Evolutionary conservation across 1,284 basidiomycete genomes (phyloP), one percentile per base, ranked within the genome.

Genomic region (Grifola frondosa): DNA sequence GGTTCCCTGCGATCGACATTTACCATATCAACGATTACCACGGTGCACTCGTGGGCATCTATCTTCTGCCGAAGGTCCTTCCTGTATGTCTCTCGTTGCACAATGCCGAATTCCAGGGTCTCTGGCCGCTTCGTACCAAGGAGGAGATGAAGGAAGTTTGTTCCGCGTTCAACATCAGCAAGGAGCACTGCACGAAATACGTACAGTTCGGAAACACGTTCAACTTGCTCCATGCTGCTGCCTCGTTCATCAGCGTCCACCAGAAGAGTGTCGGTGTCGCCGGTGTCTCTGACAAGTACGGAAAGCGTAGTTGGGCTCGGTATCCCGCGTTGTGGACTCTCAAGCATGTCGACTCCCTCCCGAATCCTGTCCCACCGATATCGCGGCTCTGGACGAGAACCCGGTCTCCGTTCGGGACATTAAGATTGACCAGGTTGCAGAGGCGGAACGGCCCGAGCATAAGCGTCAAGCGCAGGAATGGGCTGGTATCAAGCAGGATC

Each of bases 81-180:
- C 91, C 92, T 0, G 79, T 85, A 55, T 95, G 92, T 68, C 73
- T 95, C 25, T 95, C 92, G n/a, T 76, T 96, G 17, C 92, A 96
- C 74, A 96, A 95, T 55, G 92, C 92, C 61, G 91, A 96, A 66
- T 96, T 95, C 77, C 92, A 96, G 63, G 92, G 92, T 70, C 77
- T 95, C 19, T 95, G 91, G 92, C 91, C 92, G 10, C 77, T 95
- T 22, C 84, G 92, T 40, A 95, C 91, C 30, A 95, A 96, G 73
- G 92, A 95, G 62, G 92, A 95, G 66, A 93, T 94, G 89, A 95
- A 93, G 73, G 92, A 96, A 64, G 92, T 96, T 35, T 96, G 92
- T 63, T 93, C 91, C 4, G 92, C 92, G 9, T 96, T 95, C 78
- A 95, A 95, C 67, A 90, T 96, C 62, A 88, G 88, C 73, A 95